Conservation (phyloP, 768 basidiomycete species). For the Psilocybe sp. region DNA sequence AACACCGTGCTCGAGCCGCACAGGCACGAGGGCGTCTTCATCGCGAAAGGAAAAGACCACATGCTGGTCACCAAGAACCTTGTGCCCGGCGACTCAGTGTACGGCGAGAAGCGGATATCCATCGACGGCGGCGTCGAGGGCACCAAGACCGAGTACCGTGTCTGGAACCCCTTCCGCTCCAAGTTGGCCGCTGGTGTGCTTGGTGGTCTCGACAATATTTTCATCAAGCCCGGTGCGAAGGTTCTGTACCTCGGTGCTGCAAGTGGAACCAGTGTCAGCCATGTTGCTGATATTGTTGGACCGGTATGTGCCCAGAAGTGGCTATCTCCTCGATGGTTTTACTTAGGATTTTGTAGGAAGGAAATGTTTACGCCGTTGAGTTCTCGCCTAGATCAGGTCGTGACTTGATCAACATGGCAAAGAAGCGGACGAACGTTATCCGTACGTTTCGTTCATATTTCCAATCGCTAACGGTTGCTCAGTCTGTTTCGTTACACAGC, state of each 20-base stretch:
- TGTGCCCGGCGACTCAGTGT: conserved; percentile 95
- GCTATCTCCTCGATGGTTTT: conserved; percentile 1
- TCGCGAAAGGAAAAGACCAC: conserved; percentile 96
- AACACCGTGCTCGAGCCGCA: conserved; percentile 95
- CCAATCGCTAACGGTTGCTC: conserved; percentile 1
- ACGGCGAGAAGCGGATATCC: conserved; percentile 96
- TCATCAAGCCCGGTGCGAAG: conserved; percentile 90
- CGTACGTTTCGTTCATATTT: conserved; percentile 51
- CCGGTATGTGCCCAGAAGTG: conserved; percentile 54
- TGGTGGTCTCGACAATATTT: conserved; percentile 92
- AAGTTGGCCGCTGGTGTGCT: conserved; percentile 97
- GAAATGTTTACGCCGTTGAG: conserved; percentile 97
- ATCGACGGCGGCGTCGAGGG: conserved; percentile 74
- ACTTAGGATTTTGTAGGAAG: conserved; percentile 56
- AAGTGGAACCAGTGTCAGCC: conserved; percentile 95
- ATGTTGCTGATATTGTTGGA: conserved; percentile 98
- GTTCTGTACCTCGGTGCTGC: conserved; percentile 98
- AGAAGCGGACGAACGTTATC: conserved; percentile 98
- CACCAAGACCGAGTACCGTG: conserved; percentile 93
- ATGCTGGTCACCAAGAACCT: conserved; percentile 97
- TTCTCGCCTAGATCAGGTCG: conserved; percentile 96
- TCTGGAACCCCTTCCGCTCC: conserved; percentile 99
- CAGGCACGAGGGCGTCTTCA: conserved; percentile 91
- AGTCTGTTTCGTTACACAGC: conserved; percentile 40
- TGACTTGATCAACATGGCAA: conserved; percentile 98